These are phyloP conservation scores for rapeseed (Brassica napus) DNA, from an alignment of 345 rosid genomes.

Conservation along the genomic window Da-Ae NC_063448.1:4974001-4974500, in stretches of 20 bases:
- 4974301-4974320: conserved; percentile 49
- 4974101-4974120: conserved; percentile 33
- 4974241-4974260: conserved; percentile 48
- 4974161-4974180: background rate
- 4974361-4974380: conserved; percentile 43
- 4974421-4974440: conserved; percentile 59
- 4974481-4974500: conserved; percentile 55
- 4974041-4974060: conserved; percentile 28
- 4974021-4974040: conserved; percentile 20
- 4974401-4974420: conserved; percentile 52
- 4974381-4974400: conserved; percentile 38
- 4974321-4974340: conserved; percentile 59
- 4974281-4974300: conserved; percentile 32
- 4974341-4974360: conserved; percentile 46
- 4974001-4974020: conserved; percentile 14
- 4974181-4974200: conserved; percentile 50
- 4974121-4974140: background rate
- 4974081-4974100: conserved; percentile 22
- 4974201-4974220: conserved; percentile 50
- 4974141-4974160: background rate
- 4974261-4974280: conserved; percentile 59
- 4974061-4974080: conserved; percentile 35
- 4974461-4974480: conserved; percentile 44
- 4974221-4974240: conserved; percentile 45
- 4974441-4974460: conserved; percentile 32